Base-by-base conservation (phyloP, 83 land plant genomes). In the Thuja plicata region DNA sequence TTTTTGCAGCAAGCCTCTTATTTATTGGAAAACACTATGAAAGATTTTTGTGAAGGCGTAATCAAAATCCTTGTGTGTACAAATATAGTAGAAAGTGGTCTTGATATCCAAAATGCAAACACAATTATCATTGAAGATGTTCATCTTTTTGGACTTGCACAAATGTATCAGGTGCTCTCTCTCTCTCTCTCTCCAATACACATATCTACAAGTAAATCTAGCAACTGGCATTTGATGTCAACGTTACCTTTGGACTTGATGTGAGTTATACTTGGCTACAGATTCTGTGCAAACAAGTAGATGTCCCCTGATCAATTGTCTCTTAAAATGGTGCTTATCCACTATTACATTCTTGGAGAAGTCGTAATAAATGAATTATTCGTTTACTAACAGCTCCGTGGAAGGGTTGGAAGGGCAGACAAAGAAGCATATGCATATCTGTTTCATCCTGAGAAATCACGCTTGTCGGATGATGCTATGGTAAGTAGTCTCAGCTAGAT, bases 1-100 rank as follows among this genome's bases (percentile, higher is more conserved):
- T n/a, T 70, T 19, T 24, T 85, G 89, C 94, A 96, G 98, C 96
- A 98, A 96, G 91, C 93, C 57, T 93, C 99, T 13, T 93, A 90
- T 88, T 91, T 91, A 78, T 92, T 99, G 85, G 99, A 99, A 87
- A 95, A 94, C 70, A 93, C 99, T 84, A 98, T 98, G 99, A 94
- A 95, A 77, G 92, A 87, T 50, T 98, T 98, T 90, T 92, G 97
- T 40, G 90, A 91, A 43, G 98, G 99, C 5, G 89, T 89, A 87
- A 92, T 90, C 30, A 93, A 94, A 85, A 96, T 98, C 89, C 99
- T 98, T 80, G 88, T 98, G 57, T 94, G 96, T 89, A 98, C 99
- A 86, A 96, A 94, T 87, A 98, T 98, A 85, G 97, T 98, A 43
- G 99, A 98, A 93, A 98, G 99, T 93, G 99, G 99, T 0, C 95